Evolutionary conservation across 441 rosid species (phyloP).

Genomic region (Corymbia citriodora): DNA sequence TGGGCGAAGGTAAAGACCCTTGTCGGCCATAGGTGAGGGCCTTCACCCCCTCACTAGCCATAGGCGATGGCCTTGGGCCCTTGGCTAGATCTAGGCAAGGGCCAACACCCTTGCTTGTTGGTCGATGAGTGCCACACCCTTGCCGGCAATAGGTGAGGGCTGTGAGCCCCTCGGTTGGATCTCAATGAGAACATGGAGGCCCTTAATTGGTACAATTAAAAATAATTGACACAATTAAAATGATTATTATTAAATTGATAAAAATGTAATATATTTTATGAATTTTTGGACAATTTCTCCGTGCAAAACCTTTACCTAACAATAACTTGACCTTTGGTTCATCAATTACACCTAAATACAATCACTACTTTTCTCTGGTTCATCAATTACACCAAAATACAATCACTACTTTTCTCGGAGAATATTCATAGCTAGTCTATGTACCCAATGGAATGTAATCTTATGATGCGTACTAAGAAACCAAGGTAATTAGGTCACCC

Average conservation of each 20-base stretch:
- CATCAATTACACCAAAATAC: background rate
- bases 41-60: background rate
- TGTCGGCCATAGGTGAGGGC: background rate
- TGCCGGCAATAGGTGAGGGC: background rate
- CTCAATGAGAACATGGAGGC: background rate
- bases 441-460: background rate
- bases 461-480: background rate
- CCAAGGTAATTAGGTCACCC: background rate
- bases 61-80: background rate
- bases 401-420: background rate
- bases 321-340: background rate
- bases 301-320: background rate
- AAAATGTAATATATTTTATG: rapidly evolving
- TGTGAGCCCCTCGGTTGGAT: background rate
- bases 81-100: background rate
- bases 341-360: background rate
- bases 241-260: no score
- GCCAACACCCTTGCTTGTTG: no score
- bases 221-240: background rate
- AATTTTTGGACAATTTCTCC: no score
- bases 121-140: rapidly evolving
- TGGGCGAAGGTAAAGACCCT: background rate
- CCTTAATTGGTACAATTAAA: background rate
- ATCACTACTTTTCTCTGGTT: background rate
- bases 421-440: background rate